These are phyloP conservation scores for Mortierella sp. DNA, from an alignment of 371 early-diverging fungal species.

Conservation along the genomic window DNA sequence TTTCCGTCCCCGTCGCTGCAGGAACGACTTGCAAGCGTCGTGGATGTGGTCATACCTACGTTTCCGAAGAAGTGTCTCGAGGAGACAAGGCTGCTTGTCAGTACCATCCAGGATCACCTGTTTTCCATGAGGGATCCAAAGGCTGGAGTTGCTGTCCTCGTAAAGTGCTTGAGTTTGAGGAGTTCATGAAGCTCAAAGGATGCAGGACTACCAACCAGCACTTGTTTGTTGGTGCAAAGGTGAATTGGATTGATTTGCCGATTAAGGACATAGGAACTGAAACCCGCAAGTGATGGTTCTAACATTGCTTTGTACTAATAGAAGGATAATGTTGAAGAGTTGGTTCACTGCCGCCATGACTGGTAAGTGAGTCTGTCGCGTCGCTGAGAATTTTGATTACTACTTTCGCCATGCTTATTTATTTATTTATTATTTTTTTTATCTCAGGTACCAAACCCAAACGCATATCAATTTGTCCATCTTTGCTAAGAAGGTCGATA, in stretches of 20 bases:
- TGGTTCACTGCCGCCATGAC: slow-evolving; percentile 87
- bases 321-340: slow-evolving; percentile 62
- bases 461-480: slow-evolving; percentile 86
- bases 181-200: slow-evolving; percentile 94
- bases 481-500: slow-evolving; percentile 91
- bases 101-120: slow-evolving; percentile 90
- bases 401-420: background rate
- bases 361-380: slow-evolving; percentile 62
- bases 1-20: slow-evolving; percentile 71
- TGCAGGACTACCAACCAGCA: slow-evolving; percentile 87
- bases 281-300: background rate
- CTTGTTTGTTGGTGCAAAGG: slow-evolving; percentile 74
- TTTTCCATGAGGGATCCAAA: slow-evolving; percentile 96
- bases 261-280: background rate
- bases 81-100: slow-evolving; percentile 74
- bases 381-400: background rate
- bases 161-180: slow-evolving; percentile 96
- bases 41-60: slow-evolving; percentile 82
- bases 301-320: slow-evolving; percentile 6
- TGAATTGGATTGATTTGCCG: background rate
- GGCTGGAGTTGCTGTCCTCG: slow-evolving; percentile 92
- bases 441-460: slow-evolving; percentile 85
- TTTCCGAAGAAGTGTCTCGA: slow-evolving; percentile 74
- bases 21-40: slow-evolving; percentile 90
- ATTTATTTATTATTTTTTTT: background rate